A percentile compares a stretch with the other conserved stretches of the same genome.
These are phyloP conservation scores for Neoconidiobolus thromboides DNA, from an alignment of 371 early-diverging fungal genomes.

Conservation along the genomic window DNA sequence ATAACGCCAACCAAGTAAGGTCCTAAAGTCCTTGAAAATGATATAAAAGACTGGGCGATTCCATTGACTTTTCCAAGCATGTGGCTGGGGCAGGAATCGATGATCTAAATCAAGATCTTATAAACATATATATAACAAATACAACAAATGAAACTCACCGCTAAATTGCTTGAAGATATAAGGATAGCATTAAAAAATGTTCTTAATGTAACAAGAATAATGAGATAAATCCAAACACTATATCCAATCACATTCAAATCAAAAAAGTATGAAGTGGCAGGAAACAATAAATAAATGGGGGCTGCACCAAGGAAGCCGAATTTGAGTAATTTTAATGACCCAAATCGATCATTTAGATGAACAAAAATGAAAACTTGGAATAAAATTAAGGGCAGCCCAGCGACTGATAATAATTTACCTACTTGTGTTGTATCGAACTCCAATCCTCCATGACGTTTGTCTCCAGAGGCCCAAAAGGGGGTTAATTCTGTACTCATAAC, in stretches of 20 bases:
- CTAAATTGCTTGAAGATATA: no score
- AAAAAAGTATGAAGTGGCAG: no score
- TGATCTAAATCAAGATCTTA: no score
- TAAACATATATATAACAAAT: no score
- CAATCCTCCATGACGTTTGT: constrained; percentile 32
- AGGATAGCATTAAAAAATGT: no score
- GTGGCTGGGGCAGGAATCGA: constrained; percentile 5
- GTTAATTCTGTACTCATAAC: constrained; percentile 59
- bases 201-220: no score
- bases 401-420: constrained; percentile 29
- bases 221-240: no score
- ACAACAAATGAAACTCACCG: no score
- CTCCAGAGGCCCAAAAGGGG: constrained; percentile 34
- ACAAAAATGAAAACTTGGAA: constrained; percentile 37
- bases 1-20: constrained; percentile 42
- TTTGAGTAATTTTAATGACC: constrained; percentile 3
- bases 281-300: no score
- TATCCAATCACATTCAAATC: no score
- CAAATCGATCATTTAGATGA: constrained; percentile 19
- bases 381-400: constrained; percentile 27
- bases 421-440: constrained; percentile 29
- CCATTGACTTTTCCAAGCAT: constrained; percentile 49
- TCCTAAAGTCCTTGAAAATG: constrained; percentile 41
- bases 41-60: constrained; percentile 33
- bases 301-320: no score